A percentile compares a stretch with the other conserved stretches of the same genome.
phyloP scores from a whole-genome alignment of 768 basidiomycete genomes.

The Lenzites betulinus region DNA sequence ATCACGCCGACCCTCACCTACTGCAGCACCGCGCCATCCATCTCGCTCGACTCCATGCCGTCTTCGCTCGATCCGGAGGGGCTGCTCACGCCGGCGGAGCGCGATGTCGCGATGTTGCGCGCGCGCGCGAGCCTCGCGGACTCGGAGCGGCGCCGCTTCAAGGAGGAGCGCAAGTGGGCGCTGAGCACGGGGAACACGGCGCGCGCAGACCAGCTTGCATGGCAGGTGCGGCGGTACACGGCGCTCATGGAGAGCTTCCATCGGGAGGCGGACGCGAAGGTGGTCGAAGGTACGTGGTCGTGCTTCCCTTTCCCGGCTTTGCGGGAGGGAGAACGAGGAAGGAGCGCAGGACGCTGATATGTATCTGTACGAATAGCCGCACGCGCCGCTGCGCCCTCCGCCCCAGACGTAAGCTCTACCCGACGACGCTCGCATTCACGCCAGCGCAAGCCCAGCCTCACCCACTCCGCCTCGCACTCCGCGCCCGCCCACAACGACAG shows the following conservation, averaged over 20 bases:
- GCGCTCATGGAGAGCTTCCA: slow-evolving; percentile 81
- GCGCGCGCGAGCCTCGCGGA: slow-evolving; percentile 81
- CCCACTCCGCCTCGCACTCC: too few species aligned
- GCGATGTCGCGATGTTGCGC: slow-evolving; percentile 73
- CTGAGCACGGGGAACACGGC: slow-evolving; percentile 74
- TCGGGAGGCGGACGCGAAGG: slow-evolving; percentile 70
- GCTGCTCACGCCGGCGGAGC: slow-evolving; percentile 64
- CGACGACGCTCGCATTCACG: slow-evolving; percentile 22
- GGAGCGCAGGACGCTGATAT: background rate
- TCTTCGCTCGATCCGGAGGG: slow-evolving; percentile 61
- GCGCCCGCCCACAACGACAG: slow-evolving; percentile 2
- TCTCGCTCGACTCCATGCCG: slow-evolving; percentile 71
- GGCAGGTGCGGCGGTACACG: slow-evolving; percentile 82
- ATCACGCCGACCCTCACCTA: slow-evolving; percentile 31
- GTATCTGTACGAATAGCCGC: slow-evolving; percentile 15
- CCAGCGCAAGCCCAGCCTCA: slow-evolving; percentile 17
- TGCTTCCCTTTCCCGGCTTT: background rate
- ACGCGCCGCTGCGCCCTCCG: slow-evolving; percentile 18
- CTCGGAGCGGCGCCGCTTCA: slow-evolving; percentile 78
- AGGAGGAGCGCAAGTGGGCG: slow-evolving; percentile 89
- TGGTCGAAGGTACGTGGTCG: slow-evolving; percentile 57
- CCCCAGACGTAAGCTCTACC: slow-evolving; percentile 10
- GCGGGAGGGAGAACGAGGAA: too few species aligned
- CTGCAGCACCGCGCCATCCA: slow-evolving; percentile 39
- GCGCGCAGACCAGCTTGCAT: slow-evolving; percentile 76